These are phyloP conservation scores for Murraya paniculata DNA, from an alignment of 345 rosid genomes.

Conservation along the genomic window DNA sequence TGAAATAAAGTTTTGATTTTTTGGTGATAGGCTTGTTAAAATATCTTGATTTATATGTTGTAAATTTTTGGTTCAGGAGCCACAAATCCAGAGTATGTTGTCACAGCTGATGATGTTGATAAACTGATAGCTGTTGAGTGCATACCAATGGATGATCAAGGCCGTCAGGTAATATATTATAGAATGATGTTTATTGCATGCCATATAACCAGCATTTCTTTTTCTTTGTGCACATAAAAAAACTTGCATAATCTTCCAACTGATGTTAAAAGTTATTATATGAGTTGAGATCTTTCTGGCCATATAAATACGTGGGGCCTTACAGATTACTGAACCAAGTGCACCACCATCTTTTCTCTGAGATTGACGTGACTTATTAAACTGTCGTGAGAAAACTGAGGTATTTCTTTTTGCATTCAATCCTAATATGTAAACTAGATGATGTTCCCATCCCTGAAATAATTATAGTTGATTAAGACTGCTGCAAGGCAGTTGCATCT, in stretches of 20 bases:
- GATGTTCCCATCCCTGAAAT: not conserved
- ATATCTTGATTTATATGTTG: not conserved
- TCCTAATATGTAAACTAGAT: not conserved
- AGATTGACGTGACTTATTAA: not conserved
- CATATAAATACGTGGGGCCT: not conserved
- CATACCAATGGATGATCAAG: slow-evolving; percentile 98
- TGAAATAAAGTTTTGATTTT: slow-evolving; percentile 4
- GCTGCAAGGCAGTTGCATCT: not conserved
- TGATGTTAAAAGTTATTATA: not conserved
- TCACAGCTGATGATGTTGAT: slow-evolving; percentile 98
- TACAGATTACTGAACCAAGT: not conserved
- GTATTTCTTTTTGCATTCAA: not conserved
- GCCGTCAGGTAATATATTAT: slow-evolving; percentile 63
- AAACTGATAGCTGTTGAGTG: slow-evolving; percentile 96
- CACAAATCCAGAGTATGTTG: slow-evolving; percentile 92
- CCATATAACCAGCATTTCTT: not conserved
- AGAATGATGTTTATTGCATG: slow-evolving; percentile 1
- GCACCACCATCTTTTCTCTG: not conserved
- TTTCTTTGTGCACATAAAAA: slow-evolving; percentile 1
- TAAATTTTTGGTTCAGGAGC: slow-evolving; percentile 57
- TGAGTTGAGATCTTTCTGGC: not conserved
- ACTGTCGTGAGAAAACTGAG: not conserved
- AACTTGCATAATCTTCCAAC: not conserved
- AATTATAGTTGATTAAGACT: not conserved
- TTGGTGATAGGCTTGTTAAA: not conserved